phyloP scores from a whole-genome alignment of 306 rosid species.

The Ormosia emarginata region DNA sequence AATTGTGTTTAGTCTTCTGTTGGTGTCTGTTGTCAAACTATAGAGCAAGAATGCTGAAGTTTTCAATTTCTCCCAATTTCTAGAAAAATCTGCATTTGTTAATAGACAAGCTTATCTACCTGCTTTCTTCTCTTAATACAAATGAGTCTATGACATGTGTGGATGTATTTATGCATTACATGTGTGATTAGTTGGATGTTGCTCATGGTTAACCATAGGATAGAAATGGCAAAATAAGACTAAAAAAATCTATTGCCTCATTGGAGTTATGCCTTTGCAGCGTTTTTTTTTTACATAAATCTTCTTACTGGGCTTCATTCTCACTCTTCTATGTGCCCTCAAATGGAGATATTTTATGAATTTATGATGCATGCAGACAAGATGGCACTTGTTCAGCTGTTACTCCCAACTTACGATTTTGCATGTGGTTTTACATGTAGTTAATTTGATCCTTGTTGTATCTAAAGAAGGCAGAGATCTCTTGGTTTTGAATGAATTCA shows the following conservation, averaged over 20 bases:
- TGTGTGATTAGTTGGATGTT: slow-evolving; percentile 1
- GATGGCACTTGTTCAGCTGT: too few relatives aligned
- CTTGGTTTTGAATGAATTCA: background rate
- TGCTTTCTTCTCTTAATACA: background rate
- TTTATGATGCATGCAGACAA: background rate
- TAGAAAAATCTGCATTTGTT: background rate
- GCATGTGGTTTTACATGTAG: background rate
- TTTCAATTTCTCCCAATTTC: background rate
- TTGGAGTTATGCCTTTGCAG: background rate
- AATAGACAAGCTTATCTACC: background rate
- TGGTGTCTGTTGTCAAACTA: background rate
- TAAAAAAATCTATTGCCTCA: background rate
- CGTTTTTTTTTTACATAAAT: background rate
- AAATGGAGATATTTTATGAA: background rate
- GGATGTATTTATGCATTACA: background rate
- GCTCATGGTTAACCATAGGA: background rate
- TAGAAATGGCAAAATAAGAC: background rate
- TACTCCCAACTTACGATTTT: slow-evolving; percentile 9
- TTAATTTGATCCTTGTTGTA: slow-evolving; percentile 5
- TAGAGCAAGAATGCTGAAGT: background rate
- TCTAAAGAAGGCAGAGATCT: background rate
- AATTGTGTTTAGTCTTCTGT: background rate
- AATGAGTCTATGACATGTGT: background rate
- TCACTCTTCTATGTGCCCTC: background rate
- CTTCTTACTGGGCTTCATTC: background rate